phyloP scores from a whole-genome alignment of 2,329 filamentous ascomycete genomes.

The Ascochyta lentis region DNA sequence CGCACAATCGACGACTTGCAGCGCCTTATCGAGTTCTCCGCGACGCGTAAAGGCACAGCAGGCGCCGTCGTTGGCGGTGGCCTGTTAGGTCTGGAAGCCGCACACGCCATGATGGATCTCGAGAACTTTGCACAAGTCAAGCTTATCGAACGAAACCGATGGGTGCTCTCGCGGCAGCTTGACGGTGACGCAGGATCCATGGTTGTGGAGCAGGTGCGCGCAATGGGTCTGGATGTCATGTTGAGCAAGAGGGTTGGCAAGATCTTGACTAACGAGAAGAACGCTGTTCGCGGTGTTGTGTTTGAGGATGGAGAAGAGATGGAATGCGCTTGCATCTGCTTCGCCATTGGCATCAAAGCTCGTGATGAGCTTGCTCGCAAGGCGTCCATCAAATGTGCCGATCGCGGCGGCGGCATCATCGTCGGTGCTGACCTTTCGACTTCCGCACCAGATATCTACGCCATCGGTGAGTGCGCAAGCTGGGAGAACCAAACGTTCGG shows the following conservation, averaged over 20 bases:
- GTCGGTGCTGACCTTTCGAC: conserved; percentile 72
- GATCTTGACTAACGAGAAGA: conserved; percentile 71
- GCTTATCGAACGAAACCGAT: conserved; percentile 81
- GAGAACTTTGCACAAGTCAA: conserved; percentile 75
- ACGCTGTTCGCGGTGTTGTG: conserved; percentile 73
- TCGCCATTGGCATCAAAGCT: conserved; percentile 85
- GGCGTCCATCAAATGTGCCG: conserved; percentile 74
- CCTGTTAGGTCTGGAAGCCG: conserved; percentile 83
- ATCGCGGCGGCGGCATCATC: conserved; percentile 77
- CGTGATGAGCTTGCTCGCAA: conserved; percentile 76
- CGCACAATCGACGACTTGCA: conserved; percentile 83
- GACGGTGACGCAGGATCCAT: conserved; percentile 81
- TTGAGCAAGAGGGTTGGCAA: conserved; percentile 76
- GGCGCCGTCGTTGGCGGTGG: conserved; percentile 85
- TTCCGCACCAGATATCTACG: conserved; percentile 76
- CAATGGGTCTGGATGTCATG: conserved; percentile 80
- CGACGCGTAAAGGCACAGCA: conserved; percentile 68
- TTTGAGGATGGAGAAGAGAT: conserved; percentile 84
- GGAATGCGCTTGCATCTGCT: conserved; percentile 82
- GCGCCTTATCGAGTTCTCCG: conserved; percentile 75
- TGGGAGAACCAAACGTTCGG: conserved; percentile 89
- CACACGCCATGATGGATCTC: conserved; percentile 90
- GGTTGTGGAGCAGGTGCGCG: conserved; percentile 80
- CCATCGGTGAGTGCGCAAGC: conserved; percentile 89
- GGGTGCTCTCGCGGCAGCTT: conserved; percentile 82